Evolutionary conservation across 352 stramenopile genomes (phyloP), one percentile per base, ranked within the genome.

Genomic region (Blastocystis sp.): DNA sequence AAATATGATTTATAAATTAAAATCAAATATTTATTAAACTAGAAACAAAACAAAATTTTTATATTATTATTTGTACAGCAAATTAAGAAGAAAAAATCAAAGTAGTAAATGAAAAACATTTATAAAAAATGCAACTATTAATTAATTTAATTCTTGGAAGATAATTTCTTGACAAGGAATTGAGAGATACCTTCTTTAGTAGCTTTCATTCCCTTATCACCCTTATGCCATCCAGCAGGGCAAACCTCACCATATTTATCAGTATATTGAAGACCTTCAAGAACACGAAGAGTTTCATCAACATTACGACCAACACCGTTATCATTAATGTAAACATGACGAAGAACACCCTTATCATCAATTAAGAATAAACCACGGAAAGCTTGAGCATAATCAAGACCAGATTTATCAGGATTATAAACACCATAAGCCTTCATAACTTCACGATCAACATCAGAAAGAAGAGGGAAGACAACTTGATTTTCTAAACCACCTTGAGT

Each of bases 361-460:
- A 59, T 59, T 40, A 59, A 13, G 49, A 59, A 59, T 25, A 59
- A 40, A 30, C 49, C 49, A 25, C 49, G 49, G 49, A 59, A 59
- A n/a, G 49, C 49, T 40, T 59, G 49, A n/a, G 49, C 49, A 23
- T 59, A 59, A 19, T 59, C 49, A 11, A 59, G 35, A 48, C 49
- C 49, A 2, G 33, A 52, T 28, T 34, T 42, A 23, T 59, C 49
- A 36, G 46, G 36, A 31, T 59, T 59, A 40, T 49, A 59, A 24
- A 59, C 49, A 21, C 49, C 49, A 31, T 59, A 59, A 54, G 49
- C 49, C 49, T 59, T 59, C 49, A 59, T 59, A 21, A 39, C 42
- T 2, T 59, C 49, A 13, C 49, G 3, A 2, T 36, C 49, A 2
- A 59, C 25, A 49, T 59, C 49, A 4, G 49, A 59, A 0, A 59